Evolutionary conservation across 164 flowering plant genomes (phyloP), one percentile per base, ranked within the genome.

Genomic region (Macadamia tetraphylla): DNA sequence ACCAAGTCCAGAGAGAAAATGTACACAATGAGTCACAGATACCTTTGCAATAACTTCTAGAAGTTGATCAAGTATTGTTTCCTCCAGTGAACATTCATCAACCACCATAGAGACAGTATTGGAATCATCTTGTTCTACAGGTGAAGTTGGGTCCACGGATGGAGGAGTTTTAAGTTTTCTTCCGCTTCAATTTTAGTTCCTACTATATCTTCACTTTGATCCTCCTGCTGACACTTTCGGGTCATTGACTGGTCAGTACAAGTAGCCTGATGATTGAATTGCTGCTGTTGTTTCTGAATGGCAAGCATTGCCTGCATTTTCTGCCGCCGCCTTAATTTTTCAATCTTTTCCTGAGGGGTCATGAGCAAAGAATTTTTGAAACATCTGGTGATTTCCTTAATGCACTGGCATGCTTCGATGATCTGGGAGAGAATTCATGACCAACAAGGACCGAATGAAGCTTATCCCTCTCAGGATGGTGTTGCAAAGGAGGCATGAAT

Each of bases 321-420:
- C 71, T 93, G 98, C 66, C 96, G 82, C 74, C 88, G 70, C 80
- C 94, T 85, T 57, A 93, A 67, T 56, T 93, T 93, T 74, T 93
- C 96, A 71, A 90, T 86, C 76, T 93, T 93, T 71, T 89, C 98
- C 67, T 78, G 89, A 56, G 96, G 98, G 49, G 98, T 88, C 98
- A 93, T 88, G 48, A 79, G 65, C 65, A 60, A 63, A 67, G 84
- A 70, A 58, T 75, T 81, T 67, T 64, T 15, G 75, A 59, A 61
- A 78, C 53, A 56, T 79, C 78, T 7, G 69, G 62, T 40, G 73
- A 51, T 51, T 74, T 80, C 68, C 76, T 72, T 40, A 53, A 29
- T 53, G 66, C 63, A 62, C 68, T 67, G 29, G 43, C 74, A 62
- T 73, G 56, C 75, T 63, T 74, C 9, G 30, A 29, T 32, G 77